phyloP scores from a whole-genome alignment of 306 rosid species.

The Begonia loranthoides region DNA sequence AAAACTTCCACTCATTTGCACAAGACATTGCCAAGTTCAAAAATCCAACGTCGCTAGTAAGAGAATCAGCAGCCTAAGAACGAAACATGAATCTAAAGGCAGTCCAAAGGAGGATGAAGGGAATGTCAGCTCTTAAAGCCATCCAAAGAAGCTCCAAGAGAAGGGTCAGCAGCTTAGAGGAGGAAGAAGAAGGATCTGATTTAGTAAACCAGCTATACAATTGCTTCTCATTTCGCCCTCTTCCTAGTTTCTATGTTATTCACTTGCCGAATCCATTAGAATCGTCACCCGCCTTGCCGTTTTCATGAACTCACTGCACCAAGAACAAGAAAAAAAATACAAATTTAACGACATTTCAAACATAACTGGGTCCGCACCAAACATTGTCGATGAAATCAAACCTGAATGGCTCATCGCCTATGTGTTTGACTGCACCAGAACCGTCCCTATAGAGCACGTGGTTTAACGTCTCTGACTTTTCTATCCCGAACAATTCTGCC shows the following conservation, averaged over 20 bases:
- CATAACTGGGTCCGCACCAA: background rate
- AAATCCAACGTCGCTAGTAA: too few relatives aligned
- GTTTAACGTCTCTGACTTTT: conserved; percentile 43
- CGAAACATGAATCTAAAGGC: too few relatives aligned
- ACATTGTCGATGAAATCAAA: conserved; percentile 2
- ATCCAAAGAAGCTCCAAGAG: background rate
- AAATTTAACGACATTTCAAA: background rate
- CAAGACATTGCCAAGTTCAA: too few relatives aligned
- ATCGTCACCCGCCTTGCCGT: conserved; percentile 71
- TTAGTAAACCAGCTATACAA: conserved; percentile 41
- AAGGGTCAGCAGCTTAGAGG: conserved; percentile 23
- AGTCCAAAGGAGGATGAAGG: too few relatives aligned
- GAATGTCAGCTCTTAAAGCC: too few relatives aligned
- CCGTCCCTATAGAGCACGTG: conserved; percentile 49
- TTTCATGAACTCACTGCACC: conserved; percentile 60
- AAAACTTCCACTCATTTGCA: too few relatives aligned
- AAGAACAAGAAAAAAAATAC: conserved; percentile 10
- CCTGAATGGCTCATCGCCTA: conserved; percentile 79
- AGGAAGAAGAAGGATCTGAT: conserved; percentile 14
- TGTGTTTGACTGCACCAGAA: conserved; percentile 49
- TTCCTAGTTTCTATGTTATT: conserved; percentile 39
- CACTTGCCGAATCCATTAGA: conserved; percentile 64
- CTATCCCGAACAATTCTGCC: conserved; percentile 63
- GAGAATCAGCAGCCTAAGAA: too few relatives aligned
- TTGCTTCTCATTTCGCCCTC: conserved; percentile 19